Base-by-base conservation (phyloP, 2,329 filamentous ascomycete genomes). In the Fusarium agapanthi region DNA sequence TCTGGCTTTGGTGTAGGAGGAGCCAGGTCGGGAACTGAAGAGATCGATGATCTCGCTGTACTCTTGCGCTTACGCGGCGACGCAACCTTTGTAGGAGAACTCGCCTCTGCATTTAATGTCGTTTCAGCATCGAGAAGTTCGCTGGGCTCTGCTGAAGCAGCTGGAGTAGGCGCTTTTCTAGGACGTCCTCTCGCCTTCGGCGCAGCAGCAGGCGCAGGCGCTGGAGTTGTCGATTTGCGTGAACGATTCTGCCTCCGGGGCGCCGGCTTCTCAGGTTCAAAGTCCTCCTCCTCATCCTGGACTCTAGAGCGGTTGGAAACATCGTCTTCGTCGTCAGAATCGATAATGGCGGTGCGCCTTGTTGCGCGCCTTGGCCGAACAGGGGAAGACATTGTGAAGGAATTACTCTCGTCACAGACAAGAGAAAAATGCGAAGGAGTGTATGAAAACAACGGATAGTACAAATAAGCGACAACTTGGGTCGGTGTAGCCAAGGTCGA, bases 251-350 rank as follows among this genome's bases (percentile, higher is more conserved):
- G 86, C 68, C 91, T 88, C 72, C 88, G 86, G 37, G 87, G 84
- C 66, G 86, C 88, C 51, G 84, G 86, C 66, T 88, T 85, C 53
- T 92, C 92, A 6, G 94, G 94, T 48, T 92, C 92, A 77, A 95
- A 96, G 55, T 97, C 93, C 55, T 95, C 86, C 13, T 92, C 89
- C 7, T 92, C 89, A 34, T 92, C 88, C 22, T 89, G 86, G 67
- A 78, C 80, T 48, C 75, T 84, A 57, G 88, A 86, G 77, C 89
- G 86, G 70, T 87, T 85, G 76, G 88, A 85, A 43, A 87, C 82
- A 61, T 89, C 85, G 72, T 92, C 90, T 63, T 94, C 93, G 65
- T 97, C 94, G 45, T 95, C 94, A 14, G 91, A 94, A 73, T 97
- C 94, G 67, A 95, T 85, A 53, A 97, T 87, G 56, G 92, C 89